phyloP scores from a whole-genome alignment of 1,284 basidiomycete species.

The Mycosarcoma mackinlayi region DNA sequence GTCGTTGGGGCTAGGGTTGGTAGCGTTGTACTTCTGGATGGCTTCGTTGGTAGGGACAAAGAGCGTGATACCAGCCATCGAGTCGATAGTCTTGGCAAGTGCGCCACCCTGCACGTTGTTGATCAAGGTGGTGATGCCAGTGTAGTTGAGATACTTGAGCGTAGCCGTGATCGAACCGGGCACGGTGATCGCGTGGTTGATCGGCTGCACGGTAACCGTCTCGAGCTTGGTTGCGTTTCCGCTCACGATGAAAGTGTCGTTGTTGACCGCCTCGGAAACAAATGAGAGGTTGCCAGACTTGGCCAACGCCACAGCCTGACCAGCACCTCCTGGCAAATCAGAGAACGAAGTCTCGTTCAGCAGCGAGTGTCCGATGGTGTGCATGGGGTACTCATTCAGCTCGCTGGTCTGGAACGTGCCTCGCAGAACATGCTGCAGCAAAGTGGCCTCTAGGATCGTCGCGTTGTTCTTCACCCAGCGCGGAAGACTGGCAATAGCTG shows the following conservation, averaged over 20 bases:
- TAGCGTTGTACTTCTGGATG: conserved; percentile 27
- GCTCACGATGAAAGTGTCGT: conserved; percentile 26
- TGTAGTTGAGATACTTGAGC: conserved; percentile 36
- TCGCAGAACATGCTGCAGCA: conserved; percentile 52
- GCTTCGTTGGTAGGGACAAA: conserved; percentile 56
- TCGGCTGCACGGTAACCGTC: conserved; percentile 49
- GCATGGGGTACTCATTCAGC: conserved; percentile 39
- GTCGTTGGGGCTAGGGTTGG: conserved; percentile 25
- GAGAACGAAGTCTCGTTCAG: conserved; percentile 28
- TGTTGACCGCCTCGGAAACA: conserved; percentile 53
- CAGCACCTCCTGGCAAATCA: conserved; percentile 54
- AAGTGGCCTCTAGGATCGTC: conserved; percentile 47
- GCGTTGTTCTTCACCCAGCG: conserved; percentile 46
- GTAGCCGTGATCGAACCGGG: conserved; percentile 50
- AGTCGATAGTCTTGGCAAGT: conserved; percentile 36
- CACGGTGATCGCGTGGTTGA: conserved; percentile 47
- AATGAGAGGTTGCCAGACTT: conserved; percentile 14
- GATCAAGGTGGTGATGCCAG: conserved; percentile 26
- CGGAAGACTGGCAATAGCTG: conserved; percentile 43
- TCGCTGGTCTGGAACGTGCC: conserved; percentile 34
- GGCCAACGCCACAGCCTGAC: conserved; percentile 52
- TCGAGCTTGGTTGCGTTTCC: conserved; percentile 19
- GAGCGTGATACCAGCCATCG: conserved; percentile 49
- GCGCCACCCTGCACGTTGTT: conserved; percentile 32
- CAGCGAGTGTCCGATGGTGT: conserved; percentile 55